Evolutionary conservation across 2,329 filamentous ascomycete genomes (phyloP).

Genomic region (Leptographium galeiforme): DNA sequence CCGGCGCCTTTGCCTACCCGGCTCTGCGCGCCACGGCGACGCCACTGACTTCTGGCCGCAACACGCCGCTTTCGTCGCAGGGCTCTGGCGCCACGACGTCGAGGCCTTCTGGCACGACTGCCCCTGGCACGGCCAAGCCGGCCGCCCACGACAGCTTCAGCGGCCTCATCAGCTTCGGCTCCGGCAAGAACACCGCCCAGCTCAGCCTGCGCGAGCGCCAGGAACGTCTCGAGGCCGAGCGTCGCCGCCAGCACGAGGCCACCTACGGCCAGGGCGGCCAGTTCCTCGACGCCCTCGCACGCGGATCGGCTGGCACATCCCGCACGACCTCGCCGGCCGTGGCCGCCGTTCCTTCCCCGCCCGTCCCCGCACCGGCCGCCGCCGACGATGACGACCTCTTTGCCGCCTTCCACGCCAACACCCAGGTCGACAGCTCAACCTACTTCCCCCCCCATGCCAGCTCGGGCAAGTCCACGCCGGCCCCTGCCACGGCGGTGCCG

Average conservation of each 20-base stretch:
- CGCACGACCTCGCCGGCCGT: conserved; percentile 30
- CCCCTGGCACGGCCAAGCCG: conserved; percentile 20
- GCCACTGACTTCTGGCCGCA: conserved; percentile 40
- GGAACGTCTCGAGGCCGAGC: conserved; percentile 50
- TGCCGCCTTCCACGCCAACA: conserved; percentile 52
- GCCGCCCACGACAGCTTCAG: conserved; percentile 58
- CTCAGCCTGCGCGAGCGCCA: conserved; percentile 69
- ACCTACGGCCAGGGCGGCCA: conserved; percentile 59
- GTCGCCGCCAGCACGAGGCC: conserved; percentile 53
- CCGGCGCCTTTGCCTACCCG: conserved; percentile 27
- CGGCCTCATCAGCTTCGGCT: conserved; percentile 53
- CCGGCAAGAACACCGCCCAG: conserved; percentile 46
- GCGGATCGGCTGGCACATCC: conserved; percentile 32
- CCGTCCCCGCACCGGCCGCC: conserved; percentile 16
- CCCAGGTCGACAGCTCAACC: conserved; percentile 53
- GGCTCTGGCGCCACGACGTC: conserved; percentile 21
- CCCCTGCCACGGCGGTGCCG: conserved; percentile 23
- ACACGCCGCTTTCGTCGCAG: conserved; percentile 41
- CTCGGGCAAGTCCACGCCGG: conserved; percentile 30
- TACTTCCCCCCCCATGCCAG: conserved; percentile 42
- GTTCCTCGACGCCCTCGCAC: conserved; percentile 63
- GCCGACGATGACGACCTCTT: conserved; percentile 50
- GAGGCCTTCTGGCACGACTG: conserved; percentile 15
- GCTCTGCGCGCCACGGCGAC: conserved; percentile 43
- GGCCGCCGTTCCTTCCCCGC: neutral